Conservation (phyloP, 2,329 filamentous ascomycete genomes). For the Epichloe gansuensis region DNA sequence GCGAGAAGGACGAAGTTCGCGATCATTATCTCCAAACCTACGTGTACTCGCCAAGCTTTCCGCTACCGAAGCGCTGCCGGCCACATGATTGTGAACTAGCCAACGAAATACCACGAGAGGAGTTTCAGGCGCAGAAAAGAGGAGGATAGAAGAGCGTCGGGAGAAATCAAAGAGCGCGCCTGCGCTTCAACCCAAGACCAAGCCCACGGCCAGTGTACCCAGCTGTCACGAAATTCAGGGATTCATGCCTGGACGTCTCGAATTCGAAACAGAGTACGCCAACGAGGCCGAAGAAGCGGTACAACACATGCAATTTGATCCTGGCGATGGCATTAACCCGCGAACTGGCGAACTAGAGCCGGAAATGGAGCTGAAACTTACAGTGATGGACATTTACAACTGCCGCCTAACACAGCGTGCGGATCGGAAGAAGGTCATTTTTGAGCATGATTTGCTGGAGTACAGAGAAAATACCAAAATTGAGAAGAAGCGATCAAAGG, state of each 20-base stretch:
- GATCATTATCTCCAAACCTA: constrained; percentile 89
- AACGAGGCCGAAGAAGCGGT: constrained; percentile 98
- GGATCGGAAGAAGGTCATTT: constrained; percentile 91
- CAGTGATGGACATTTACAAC: constrained; percentile 98
- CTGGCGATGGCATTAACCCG: constrained; percentile 83
- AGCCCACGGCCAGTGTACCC: constrained; percentile 89
- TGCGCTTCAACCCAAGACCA: constrained; percentile 79
- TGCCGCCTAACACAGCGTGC: constrained; percentile 78
- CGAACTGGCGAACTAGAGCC: constrained; percentile 78
- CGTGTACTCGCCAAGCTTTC: constrained; percentile 71
- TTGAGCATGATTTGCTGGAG: constrained; percentile 86
- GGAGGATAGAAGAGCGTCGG: constrained; percentile 82
- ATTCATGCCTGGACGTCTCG: constrained; percentile 93
- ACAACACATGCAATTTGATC: constrained; percentile 96
- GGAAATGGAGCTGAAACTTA: constrained; percentile 95
- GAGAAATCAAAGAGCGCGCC: constrained; percentile 76
- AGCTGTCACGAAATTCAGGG: constrained; percentile 97
- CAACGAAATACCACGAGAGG: constrained; percentile 72
- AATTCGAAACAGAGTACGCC: constrained; percentile 95
- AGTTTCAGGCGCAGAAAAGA: constrained; percentile 91
- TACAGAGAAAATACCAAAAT: constrained; percentile 81
- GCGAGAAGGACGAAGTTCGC: constrained; percentile 87
- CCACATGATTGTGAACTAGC: constrained; percentile 69
- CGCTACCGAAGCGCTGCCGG: constrained; percentile 74
- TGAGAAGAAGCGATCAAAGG: constrained; percentile 93